Base-by-base conservation (phyloP, 1,284 basidiomycete species). In the Peniophora sp. region DNA sequence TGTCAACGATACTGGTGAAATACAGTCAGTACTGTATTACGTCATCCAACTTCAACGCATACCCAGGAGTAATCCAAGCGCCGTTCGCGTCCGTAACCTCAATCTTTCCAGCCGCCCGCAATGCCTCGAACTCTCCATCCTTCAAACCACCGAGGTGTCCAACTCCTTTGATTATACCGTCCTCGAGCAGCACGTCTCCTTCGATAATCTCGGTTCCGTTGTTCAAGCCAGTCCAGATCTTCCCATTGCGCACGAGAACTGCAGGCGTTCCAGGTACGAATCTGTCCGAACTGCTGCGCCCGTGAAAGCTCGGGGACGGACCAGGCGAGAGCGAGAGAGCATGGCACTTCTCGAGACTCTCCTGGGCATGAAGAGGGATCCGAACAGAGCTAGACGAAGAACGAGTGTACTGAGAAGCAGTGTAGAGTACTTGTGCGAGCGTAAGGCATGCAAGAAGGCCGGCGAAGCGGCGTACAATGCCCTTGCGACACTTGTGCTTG, bases 191-290 rank as follows among this genome's bases (percentile, higher is more conserved):
- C 43, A 85, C 62, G 57, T 83, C 81, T 3, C 81, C 85, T 23
- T 74, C 67, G 17, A 89, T 63, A 35, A 88, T 68, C 57, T 86
- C 79, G 17, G 74, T 77, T 3, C 83, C 84, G 48, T 83, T 78
- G 34, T 81, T 65, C 45, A 75, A 77, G 17, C 90, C 90, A 0
- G 88, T 92, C 76, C 91, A 90, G 17, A 96, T 75, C 0, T 80
- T 83, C 2, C 81, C 89, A 63, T 95, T 92, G 62, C 75, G 75
- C 57, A 95, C 83, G 58, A 85, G 70, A 6, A 83, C 81, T 2
- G 83, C 69, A 36, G 74, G 74, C 0, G 85, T 85, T 2, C 82
- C 84, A 5, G 67, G 65, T 50, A 85, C 88, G 58, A 78, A 89
- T 39, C 91, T 71, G 61, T 94, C 90, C 3, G 83, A 90, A 32